Base-by-base conservation (phyloP, 306 rosid genomes). In the Cucurbita pepo region DNA sequence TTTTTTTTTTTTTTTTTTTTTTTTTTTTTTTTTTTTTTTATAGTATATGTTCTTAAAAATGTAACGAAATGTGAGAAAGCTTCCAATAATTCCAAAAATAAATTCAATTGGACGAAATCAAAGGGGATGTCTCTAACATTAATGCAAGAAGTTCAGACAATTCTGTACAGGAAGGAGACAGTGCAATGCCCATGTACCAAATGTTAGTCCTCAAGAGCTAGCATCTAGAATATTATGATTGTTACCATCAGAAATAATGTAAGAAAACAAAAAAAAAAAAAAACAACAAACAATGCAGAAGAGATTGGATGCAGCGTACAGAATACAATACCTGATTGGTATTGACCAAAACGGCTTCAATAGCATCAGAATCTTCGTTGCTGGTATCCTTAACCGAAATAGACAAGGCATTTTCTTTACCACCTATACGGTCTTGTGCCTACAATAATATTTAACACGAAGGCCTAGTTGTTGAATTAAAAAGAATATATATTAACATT, bases 301-400 rank as follows among this genome's bases (percentile, higher is more conserved):
- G 65, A 40, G 38, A 40, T 40, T 62, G 50, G 8, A 38, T 37
- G 16, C 40, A 54, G n/a, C 10, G 15, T 38, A 16, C 43, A 19
- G 37, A n/a, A 67, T 15, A 44, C 10, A 48, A 36, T 19, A 83
- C 99, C 91, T 94, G 96, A 83, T 94, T 94, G 51, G 97, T 87
- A 58, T 89, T 94, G 58, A 94, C 88, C 81, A 91, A 86, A 77
- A 94, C 88, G 11, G 84, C 83, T 57, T 88, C 90, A 71, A 85
- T 81, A 56, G 87, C 81, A 1, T 84, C 87, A 18, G 91, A 77
- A 50, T 89, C 87, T 56, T 86, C 87, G 21, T 77, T 65, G 16
- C 88, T 77, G 75, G 76, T 81, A 62, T 81, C 89, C 80, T 85
- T 86, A 5, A 86, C 79, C 43, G 83, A 80, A 79, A 85, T 88